Percentiles rank a stretch among this genome's conserved stretches.
Conservation (phyloP, 2,329 filamentous ascomycete species). For the Proliferodiscus dingleyae region DNA sequence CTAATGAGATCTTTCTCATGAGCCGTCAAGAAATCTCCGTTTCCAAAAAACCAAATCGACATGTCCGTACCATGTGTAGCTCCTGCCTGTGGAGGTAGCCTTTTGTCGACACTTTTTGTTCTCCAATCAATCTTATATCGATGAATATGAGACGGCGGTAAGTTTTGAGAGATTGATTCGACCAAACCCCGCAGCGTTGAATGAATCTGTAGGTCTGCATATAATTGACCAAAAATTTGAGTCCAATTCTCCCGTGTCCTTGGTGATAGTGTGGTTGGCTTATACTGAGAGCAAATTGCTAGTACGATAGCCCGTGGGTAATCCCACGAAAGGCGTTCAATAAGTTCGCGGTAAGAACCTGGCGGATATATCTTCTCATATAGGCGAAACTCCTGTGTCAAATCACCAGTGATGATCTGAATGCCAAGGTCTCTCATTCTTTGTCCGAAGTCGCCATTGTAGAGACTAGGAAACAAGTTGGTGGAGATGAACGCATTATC, state of each 20-base stretch:
- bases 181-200: conserved; percentile 17
- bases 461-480: conserved; percentile 11
- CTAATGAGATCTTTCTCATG: conserved; percentile 8
- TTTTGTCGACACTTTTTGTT: conserved; percentile 14
- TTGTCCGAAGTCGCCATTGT: conserved; percentile 10
- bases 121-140: conserved; percentile 17
- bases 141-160: conserved; percentile 10
- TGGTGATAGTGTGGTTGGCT: conserved; percentile 1
- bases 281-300: conserved; percentile 1
- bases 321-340: conserved; percentile 18
- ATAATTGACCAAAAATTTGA: conserved; percentile 15
- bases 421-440: conserved; percentile 14
- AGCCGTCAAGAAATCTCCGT: conserved; percentile 10
- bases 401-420: conserved; percentile 15
- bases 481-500: conserved; percentile 15
- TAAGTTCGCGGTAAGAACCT: conserved; percentile 8
- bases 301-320: conserved; percentile 12
- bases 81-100: conserved; percentile 6
- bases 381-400: conserved; percentile 16
- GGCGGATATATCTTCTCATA: conserved; percentile 16
- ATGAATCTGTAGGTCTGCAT: conserved; percentile 18
- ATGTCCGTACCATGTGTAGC: conserved; percentile 16
- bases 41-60: conserved; percentile 18
- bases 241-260: conserved; percentile 9
- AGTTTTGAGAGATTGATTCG: conserved; percentile 1